Evolutionary conservation across 2,329 filamentous ascomycete species (phyloP).

Genomic region (Penicillium sp.): DNA sequence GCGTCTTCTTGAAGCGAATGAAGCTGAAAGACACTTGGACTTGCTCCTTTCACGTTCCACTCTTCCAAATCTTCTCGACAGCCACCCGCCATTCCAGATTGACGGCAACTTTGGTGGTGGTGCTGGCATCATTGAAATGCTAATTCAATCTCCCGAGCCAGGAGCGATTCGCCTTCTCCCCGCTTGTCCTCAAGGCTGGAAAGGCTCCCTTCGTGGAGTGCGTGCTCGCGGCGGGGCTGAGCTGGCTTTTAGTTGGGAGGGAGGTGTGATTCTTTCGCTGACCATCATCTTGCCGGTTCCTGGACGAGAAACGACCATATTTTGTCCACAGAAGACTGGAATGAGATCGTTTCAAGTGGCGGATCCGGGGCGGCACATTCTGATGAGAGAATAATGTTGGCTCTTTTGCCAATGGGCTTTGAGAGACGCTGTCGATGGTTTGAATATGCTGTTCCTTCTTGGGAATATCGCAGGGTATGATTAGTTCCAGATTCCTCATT

Average conservation of each 20-base stretch:
- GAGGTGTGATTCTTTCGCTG: background rate
- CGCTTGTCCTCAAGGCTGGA: slow-evolving; percentile 35
- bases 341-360: slow-evolving; percentile 9
- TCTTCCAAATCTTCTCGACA: slow-evolving; percentile 42
- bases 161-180: slow-evolving; percentile 35
- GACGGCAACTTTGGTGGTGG: slow-evolving; percentile 48
- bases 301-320: slow-evolving; percentile 8
- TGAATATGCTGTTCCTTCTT: no score
- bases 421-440: no score
- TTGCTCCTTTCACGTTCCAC: slow-evolving; percentile 39
- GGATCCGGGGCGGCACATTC: slow-evolving; percentile 5
- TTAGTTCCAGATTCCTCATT: no score
- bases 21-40: slow-evolving; percentile 35
- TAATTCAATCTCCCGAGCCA: slow-evolving; percentile 38
- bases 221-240: slow-evolving; percentile 34
- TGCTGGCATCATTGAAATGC: slow-evolving; percentile 44
- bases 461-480: no score
- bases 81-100: slow-evolving; percentile 46
- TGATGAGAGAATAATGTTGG: background rate
- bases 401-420: no score
- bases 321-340: slow-evolving; percentile 15
- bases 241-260: slow-evolving; percentile 35
- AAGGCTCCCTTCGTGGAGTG: slow-evolving; percentile 31
- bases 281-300: background rate
- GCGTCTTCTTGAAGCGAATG: slow-evolving; percentile 38